Percentiles rank a stretch among this genome's conserved stretches.
Evolutionary conservation across 352 stramenopile genomes (phyloP).

Genomic region (Blastocystis hominis): DNA sequence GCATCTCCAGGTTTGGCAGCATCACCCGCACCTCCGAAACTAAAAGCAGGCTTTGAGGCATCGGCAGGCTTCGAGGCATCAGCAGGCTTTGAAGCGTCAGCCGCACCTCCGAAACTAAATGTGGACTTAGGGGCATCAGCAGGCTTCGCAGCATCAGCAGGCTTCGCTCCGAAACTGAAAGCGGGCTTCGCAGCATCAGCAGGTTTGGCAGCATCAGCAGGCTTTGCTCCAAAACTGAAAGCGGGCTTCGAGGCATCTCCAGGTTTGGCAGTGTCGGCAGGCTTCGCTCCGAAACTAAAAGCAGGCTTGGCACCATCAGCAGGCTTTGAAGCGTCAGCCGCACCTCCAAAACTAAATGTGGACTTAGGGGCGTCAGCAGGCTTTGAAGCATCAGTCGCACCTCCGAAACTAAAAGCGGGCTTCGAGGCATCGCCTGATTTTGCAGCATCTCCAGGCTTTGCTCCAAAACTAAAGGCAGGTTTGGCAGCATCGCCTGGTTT

Average conservation of each 20-base stretch:
- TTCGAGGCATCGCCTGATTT: neutral
- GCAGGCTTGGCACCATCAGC: neutral
- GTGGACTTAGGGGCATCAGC: neutral
- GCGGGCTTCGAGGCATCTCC: neutral
- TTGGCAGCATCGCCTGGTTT: neutral
- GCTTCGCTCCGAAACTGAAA: neutral
- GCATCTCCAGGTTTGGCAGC: neutral
- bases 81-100: neutral
- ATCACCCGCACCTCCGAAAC: neutral
- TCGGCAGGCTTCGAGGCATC: neutral
- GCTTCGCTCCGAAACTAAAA: neutral
- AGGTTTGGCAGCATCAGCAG: neutral
- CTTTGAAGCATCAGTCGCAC: neutral
- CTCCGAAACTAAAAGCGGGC: neutral
- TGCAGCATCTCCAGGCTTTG: neutral
- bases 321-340: neutral
- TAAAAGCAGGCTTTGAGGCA: neutral
- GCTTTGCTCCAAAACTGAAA: neutral
- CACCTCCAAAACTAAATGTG: neutral
- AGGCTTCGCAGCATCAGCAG: neutral
- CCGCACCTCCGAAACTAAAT: neutral
- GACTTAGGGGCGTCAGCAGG: neutral
- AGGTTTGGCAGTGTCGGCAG: neutral
- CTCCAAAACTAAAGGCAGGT: neutral
- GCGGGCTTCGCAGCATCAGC: neutral